phyloP scores from a whole-genome alignment of 202 grass and related monocot genomes.

The Dendrocalamus latiflorus region DNA sequence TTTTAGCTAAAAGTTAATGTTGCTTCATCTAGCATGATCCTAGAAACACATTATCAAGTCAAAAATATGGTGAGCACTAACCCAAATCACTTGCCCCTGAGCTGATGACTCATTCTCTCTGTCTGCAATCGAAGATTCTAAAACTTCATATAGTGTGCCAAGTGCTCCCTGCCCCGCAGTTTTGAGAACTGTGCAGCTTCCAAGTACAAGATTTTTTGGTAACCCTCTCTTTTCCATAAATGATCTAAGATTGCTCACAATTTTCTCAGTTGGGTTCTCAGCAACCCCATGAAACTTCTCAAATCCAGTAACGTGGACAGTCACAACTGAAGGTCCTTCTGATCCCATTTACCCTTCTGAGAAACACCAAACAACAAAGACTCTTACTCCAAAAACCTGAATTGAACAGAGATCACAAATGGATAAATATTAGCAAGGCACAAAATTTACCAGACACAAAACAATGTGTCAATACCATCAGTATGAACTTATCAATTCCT shows the following conservation, averaged over 20 bases:
- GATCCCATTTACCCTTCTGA: constrained; percentile 76
- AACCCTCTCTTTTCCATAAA: constrained; percentile 84
- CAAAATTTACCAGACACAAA: neutral
- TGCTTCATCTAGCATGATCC: neutral
- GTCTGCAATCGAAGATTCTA: constrained; percentile 54
- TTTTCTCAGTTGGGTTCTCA: constrained; percentile 93
- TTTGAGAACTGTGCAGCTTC: constrained; percentile 83
- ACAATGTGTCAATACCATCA: neutral
- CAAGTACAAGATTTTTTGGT: constrained; percentile 77
- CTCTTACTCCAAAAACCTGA: constrained; percentile 18
- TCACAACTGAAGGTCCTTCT: constrained; percentile 85
- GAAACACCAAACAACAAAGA: neutral
- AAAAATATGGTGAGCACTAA: constrained; percentile 35
- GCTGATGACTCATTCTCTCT: constrained; percentile 44
- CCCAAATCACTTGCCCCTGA: constrained; percentile 73
- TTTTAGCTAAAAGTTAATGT: neutral
- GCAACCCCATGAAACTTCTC: constrained; percentile 96
- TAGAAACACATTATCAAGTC: neutral
- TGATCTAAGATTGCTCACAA: constrained; percentile 61
- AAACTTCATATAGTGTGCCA: constrained; percentile 58
- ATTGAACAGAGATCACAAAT: neutral
- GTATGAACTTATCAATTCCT: neutral
- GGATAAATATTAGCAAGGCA: constrained; percentile 17
- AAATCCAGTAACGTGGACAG: constrained; percentile 88
- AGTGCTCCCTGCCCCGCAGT: constrained; percentile 76